These are phyloP conservation scores for Leishmania braziliensis DNA, from an alignment of 208 protist genomes.

Conservation along the genomic window DNA sequence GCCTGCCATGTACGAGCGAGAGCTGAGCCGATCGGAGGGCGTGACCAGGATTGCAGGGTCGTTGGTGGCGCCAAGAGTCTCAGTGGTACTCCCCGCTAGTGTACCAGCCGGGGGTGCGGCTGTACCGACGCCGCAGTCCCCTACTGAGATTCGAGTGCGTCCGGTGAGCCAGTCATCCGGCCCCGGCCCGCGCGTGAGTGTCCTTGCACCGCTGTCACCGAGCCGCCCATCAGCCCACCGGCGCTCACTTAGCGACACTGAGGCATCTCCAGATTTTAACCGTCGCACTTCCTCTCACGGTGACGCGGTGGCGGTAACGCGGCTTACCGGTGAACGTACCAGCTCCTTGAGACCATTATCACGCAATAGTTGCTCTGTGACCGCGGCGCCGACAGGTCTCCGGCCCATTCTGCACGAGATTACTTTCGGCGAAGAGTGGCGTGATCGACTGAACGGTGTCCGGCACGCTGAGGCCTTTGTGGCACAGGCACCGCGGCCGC, in stretches of 20 bases:
- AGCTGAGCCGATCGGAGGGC: conserved; percentile 23
- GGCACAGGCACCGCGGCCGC: conserved; percentile 31
- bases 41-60: conserved; percentile 5
- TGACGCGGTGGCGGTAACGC: neutral
- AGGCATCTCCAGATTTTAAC: neutral
- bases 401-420: conserved; percentile 61
- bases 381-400: conserved; percentile 25
- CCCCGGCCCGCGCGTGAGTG: conserved; percentile 5
- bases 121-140: conserved; percentile 2
- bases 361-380: conserved; percentile 15
- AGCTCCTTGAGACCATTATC: conserved; percentile 21
- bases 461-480: conserved; percentile 68
- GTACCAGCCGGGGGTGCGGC: neutral
- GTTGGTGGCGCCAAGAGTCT: conserved; percentile 3
- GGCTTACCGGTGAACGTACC: conserved; percentile 4
- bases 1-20: conserved; percentile 33
- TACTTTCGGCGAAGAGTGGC: conserved; percentile 67
- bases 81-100: neutral
- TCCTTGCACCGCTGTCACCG: conserved; percentile 3
- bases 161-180: conserved; percentile 29
- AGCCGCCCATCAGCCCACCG: conserved; percentile 17
- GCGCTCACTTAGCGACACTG: conserved; percentile 22
- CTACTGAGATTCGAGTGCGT: conserved; percentile 25
- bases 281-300: conserved; percentile 4
- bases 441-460: conserved; percentile 68